Evolutionary conservation across 169 alveolate species (phyloP).

Genomic region (Babesia ovis): DNA sequence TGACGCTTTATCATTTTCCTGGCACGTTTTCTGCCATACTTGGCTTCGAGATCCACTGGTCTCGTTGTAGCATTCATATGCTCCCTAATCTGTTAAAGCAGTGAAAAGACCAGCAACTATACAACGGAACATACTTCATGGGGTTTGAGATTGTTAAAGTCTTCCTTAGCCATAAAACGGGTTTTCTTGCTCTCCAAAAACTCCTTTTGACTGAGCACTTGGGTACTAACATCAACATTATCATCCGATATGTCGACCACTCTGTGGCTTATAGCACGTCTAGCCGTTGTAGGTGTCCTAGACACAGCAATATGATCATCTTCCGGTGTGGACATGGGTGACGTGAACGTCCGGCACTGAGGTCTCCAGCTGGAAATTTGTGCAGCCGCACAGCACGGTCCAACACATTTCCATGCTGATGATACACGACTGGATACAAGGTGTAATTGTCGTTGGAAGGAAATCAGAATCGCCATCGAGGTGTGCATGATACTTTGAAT

Average conservation of each 20-base stretch:
- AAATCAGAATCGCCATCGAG: conserved; percentile 15
- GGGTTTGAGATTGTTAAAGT: conserved; percentile 43
- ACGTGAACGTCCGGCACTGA: not conserved
- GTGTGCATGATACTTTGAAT: not conserved
- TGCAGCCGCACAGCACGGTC: too few relatives aligned
- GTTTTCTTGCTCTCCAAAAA: conserved; percentile 30
- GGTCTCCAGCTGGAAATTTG: not conserved
- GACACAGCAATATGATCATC: not conserved
- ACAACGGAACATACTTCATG: conserved; percentile 45
- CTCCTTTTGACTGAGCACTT: conserved; percentile 28
- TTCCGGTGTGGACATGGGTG: not conserved
- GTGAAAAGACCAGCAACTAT: not conserved
- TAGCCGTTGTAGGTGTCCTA: not conserved
- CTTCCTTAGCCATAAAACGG: conserved; percentile 11
- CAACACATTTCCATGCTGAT: not conserved
- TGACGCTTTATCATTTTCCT: conserved; percentile 19
- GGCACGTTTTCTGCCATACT: conserved; percentile 16
- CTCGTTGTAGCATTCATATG: conserved; percentile 15
- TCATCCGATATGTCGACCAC: conserved; percentile 58
- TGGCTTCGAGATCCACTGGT: conserved; percentile 31
- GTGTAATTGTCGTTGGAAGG: conserved; percentile 22
- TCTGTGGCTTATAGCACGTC: conserved; percentile 9
- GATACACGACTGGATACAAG: not conserved
- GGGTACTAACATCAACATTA: conserved; percentile 13
- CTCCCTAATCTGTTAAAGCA: conserved; percentile 6